Conservation (phyloP, 441 rosid genomes). For the Gossypium gossypioides region DNA sequence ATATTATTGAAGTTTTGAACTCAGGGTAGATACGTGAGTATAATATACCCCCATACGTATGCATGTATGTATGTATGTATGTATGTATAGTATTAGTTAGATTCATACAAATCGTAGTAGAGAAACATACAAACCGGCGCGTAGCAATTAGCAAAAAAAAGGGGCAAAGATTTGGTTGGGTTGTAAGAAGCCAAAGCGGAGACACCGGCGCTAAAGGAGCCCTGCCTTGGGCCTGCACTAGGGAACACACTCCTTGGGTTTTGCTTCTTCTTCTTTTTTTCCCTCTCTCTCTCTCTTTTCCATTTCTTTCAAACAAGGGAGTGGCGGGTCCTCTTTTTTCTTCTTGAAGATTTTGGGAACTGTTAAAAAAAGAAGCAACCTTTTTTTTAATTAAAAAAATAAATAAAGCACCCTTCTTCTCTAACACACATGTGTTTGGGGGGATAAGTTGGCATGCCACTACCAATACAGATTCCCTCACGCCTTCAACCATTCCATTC, state of each 20-base stretch:
- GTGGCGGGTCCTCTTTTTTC: neutral
- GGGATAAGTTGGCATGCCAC: conserved; percentile 53
- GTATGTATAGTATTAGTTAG: too few relatives aligned
- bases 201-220: conserved; percentile 69
- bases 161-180: conserved; percentile 11
- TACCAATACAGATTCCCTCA: conserved; percentile 38
- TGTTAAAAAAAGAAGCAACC: conserved; percentile 19
- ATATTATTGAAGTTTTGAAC: too few relatives aligned
- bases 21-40: too few relatives aligned
- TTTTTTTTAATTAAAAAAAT: neutral
- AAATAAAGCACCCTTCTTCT: conserved; percentile 5
- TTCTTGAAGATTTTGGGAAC: conserved; percentile 31
- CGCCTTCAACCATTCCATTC: conserved; percentile 29
- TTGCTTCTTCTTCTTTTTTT: neutral
- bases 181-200: conserved; percentile 34
- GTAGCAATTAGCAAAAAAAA: conserved; percentile 13
- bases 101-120: too few relatives aligned
- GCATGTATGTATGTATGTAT: too few relatives aligned
- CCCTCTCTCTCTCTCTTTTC: neutral
- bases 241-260: conserved; percentile 62
- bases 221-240: conserved; percentile 43
- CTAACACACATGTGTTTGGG: conserved; percentile 38
- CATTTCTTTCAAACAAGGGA: neutral
- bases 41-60: too few relatives aligned
- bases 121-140: too few relatives aligned